Evolutionary conservation across 2,329 filamentous ascomycete genomes (phyloP).

Genomic region (Ceratocystis cubensis): DNA sequence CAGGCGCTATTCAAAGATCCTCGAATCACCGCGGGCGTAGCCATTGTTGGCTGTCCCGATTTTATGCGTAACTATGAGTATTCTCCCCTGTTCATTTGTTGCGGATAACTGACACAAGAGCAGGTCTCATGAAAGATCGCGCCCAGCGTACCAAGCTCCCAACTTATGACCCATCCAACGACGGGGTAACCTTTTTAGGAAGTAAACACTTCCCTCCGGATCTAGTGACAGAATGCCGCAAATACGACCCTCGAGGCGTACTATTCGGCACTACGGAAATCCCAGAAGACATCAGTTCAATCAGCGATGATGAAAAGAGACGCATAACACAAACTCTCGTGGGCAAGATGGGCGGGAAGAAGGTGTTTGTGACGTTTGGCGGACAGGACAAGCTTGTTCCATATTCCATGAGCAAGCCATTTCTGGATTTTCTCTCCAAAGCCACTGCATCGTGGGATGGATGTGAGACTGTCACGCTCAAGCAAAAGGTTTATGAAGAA

Average conservation of each 20-base stretch:
- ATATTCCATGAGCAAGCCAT: constrained; percentile 46
- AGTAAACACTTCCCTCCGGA: constrained; percentile 62
- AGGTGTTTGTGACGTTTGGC: constrained; percentile 51
- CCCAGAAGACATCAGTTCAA: constrained; percentile 29
- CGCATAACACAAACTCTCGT: constrained; percentile 32
- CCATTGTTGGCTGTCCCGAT: constrained; percentile 82
- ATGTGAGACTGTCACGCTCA: constrained; percentile 41
- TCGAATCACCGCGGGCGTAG: constrained; percentile 62
- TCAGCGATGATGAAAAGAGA: constrained; percentile 30
- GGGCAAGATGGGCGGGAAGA: constrained; percentile 45
- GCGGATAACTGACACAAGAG: background rate
- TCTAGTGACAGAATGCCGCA: constrained; percentile 50
- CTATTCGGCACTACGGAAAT: constrained; percentile 45
- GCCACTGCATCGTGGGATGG: constrained; percentile 45
- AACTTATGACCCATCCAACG: constrained; percentile 44
- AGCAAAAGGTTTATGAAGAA: constrained; percentile 55
- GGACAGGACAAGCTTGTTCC: constrained; percentile 61
- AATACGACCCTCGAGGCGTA: constrained; percentile 62
- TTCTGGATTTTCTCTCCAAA: constrained; percentile 48
- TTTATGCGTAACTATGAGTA: constrained; percentile 47
- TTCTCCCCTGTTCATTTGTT: background rate
- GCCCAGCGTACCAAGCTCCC: constrained; percentile 56
- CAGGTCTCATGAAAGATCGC: constrained; percentile 61
- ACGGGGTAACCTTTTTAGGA: constrained; percentile 56
- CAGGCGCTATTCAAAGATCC: constrained; percentile 67